phyloP scores from a whole-genome alignment of 208 protist species.

The Lotmaria passim region DNA sequence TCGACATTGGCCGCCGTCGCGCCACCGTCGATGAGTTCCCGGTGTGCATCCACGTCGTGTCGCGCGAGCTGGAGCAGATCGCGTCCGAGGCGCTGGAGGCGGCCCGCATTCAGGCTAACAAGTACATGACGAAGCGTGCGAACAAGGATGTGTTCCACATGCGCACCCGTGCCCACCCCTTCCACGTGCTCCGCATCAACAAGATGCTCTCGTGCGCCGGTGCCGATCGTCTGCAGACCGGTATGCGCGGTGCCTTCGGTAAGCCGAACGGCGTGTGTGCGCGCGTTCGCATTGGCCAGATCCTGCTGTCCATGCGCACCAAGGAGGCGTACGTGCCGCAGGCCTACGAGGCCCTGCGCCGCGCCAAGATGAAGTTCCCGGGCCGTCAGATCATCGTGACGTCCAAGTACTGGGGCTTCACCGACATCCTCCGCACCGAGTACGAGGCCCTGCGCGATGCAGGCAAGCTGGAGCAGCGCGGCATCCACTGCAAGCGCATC shows the following conservation, averaged over 20 bases:
- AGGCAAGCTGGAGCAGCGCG: slow-evolving; percentile 74
- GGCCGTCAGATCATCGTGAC: slow-evolving; percentile 77
- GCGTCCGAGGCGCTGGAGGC: slow-evolving; percentile 99
- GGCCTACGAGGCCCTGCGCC: slow-evolving; percentile 78
- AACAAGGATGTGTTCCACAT: slow-evolving; percentile 99
- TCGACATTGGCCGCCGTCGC: slow-evolving; percentile 98
- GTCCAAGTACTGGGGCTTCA: slow-evolving; percentile 90
- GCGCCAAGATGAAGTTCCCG: slow-evolving; percentile 86
- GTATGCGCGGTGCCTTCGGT: slow-evolving; percentile 98
- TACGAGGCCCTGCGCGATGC: slow-evolving; percentile 68
- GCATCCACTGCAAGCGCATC: slow-evolving; percentile 78
- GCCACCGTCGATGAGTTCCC: slow-evolving; percentile 97
- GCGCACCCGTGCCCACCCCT: slow-evolving; percentile 98
- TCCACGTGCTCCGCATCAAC: slow-evolving; percentile 99
- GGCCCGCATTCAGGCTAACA: slow-evolving; percentile 99
- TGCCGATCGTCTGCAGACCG: slow-evolving; percentile 99
- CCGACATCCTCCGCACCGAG: slow-evolving; percentile 73
- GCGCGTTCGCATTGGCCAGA: slow-evolving; percentile 98
- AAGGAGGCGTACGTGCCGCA: slow-evolving; percentile 77
- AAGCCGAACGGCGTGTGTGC: slow-evolving; percentile 97
- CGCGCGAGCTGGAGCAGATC: slow-evolving; percentile 98
- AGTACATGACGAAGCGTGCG: slow-evolving; percentile 98
- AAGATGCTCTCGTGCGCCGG: slow-evolving; percentile 99
- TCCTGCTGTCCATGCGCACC: slow-evolving; percentile 97
- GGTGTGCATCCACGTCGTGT: slow-evolving; percentile 97